Conservation (phyloP, 2,329 filamentous ascomycete genomes). For the Colletotrichum tabaci region DNA sequence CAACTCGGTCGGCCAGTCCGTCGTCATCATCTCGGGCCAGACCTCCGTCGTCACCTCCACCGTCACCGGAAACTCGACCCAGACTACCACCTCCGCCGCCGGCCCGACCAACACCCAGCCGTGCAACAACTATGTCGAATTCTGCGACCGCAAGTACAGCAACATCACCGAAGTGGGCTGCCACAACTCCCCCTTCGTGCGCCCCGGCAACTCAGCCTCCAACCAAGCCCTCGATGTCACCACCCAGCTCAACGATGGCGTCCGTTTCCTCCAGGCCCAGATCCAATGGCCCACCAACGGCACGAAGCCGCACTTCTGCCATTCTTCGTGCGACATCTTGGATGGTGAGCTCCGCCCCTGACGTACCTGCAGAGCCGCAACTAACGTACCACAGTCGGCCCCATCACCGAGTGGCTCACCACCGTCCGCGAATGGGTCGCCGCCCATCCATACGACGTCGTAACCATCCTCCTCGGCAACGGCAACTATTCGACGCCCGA, state of each 20-base stretch:
- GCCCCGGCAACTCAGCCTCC: constrained; percentile 78
- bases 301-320: constrained; percentile 80
- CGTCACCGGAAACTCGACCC: constrained; percentile 56
- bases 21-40: constrained; percentile 63
- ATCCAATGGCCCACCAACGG: constrained; percentile 70
- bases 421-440: constrained; percentile 81
- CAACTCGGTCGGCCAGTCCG: constrained; percentile 51
- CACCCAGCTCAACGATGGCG: constrained; percentile 83
- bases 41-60: constrained; percentile 59
- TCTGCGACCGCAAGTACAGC: constrained; percentile 83
- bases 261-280: constrained; percentile 75
- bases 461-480: constrained; percentile 90
- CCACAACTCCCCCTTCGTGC: constrained; percentile 87
- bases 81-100: constrained; percentile 57
- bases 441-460: constrained; percentile 85
- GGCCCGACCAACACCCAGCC: constrained; percentile 79
- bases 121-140: constrained; percentile 85
- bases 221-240: constrained; percentile 81
- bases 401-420: constrained; percentile 80
- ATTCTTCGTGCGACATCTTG: constrained; percentile 85
- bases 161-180: constrained; percentile 85
- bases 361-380: too few species aligned
- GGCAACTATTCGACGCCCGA: constrained; percentile 77
- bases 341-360: constrained; percentile 58
- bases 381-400: constrained; percentile 67